A percentile compares a stretch with the other conserved stretches of the same genome.
phyloP scores from a whole-genome alignment of 2,329 filamentous ascomycete species.

The Xylaria sp. region DNA sequence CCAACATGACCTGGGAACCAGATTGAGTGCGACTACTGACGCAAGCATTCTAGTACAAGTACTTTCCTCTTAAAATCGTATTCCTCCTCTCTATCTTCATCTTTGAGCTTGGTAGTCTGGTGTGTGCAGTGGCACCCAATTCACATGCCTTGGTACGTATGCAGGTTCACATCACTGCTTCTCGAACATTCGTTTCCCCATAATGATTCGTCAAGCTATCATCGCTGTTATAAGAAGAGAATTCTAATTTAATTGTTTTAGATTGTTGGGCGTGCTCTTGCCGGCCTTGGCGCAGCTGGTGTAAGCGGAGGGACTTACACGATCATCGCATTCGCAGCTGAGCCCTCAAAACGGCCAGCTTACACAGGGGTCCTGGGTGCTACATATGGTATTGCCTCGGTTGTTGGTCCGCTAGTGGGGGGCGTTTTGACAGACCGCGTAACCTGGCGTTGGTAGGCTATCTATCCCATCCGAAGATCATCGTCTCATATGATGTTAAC shows the following conservation, averaged over 20 bases:
- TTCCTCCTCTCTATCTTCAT: constrained; percentile 48
- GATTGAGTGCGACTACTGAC: neutral
- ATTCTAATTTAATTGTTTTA: no score
- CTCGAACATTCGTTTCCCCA: no score
- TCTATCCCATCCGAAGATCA: neutral
- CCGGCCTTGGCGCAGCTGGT: constrained; percentile 53
- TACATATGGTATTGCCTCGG: neutral
- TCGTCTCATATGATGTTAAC: neutral
- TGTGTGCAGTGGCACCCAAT: constrained; percentile 40
- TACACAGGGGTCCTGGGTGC: neutral
- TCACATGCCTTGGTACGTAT: neutral
- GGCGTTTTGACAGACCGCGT: constrained; percentile 47
- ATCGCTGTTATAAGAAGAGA: constrained; percentile 36
- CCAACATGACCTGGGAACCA: no score
- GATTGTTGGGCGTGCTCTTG: constrained; percentile 54
- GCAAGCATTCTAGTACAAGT: constrained; percentile 47
- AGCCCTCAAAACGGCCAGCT: neutral
- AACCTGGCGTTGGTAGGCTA: constrained; percentile 50
- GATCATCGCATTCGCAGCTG: constrained; percentile 44
- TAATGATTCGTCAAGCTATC: constrained; percentile 45
- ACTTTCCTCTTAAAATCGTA: constrained; percentile 49
- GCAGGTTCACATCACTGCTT: constrained; percentile 13
- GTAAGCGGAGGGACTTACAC: constrained; percentile 51
- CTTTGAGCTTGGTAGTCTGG: constrained; percentile 53
- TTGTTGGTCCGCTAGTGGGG: constrained; percentile 13